Evolutionary conservation across 129 eudicot genomes (phyloP).

Genomic region (Tanacetum coccineum): DNA sequence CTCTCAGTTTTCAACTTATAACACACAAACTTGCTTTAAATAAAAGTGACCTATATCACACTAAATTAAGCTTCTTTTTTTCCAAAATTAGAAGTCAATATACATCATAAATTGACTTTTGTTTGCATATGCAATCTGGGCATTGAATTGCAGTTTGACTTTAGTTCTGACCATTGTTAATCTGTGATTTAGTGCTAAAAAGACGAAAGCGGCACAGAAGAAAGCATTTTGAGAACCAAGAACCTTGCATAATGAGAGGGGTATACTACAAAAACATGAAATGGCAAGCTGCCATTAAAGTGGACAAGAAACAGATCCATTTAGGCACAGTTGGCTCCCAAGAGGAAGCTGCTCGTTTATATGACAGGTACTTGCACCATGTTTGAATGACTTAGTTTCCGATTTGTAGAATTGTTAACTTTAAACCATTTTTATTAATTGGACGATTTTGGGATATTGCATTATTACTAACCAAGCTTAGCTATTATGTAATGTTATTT

Average conservation of each 20-base stretch:
- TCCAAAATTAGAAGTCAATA: neutral
- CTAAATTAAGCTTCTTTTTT: neutral
- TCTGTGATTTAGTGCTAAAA: slow-evolving; percentile 52
- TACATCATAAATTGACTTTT: neutral
- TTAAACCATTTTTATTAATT: neutral
- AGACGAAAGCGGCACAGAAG: slow-evolving; percentile 85
- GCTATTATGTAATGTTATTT: too few relatives aligned
- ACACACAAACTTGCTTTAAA: neutral
- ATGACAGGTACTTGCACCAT: slow-evolving; percentile 66
- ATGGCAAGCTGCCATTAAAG: slow-evolving; percentile 99
- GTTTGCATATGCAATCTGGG: neutral
- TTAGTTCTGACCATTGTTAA: slow-evolving; percentile 11
- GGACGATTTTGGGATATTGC: neutral
- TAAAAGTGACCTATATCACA: neutral
- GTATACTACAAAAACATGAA: slow-evolving; percentile 94
- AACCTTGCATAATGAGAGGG: slow-evolving; percentile 76
- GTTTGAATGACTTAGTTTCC: neutral
- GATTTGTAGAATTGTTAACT: neutral
- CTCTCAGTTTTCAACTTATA: slow-evolving; percentile 10
- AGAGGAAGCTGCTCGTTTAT: slow-evolving; percentile 95
- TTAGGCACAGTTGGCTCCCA: slow-evolving; percentile 95
- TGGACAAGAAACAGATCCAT: slow-evolving; percentile 97
- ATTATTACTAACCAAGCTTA: neutral
- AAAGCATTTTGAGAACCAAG: slow-evolving; percentile 76
- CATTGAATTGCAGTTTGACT: neutral